Evolutionary conservation across 2,329 filamentous ascomycete genomes (phyloP), one percentile per base, ranked within the genome.

Genomic region (Fusarium continuum): DNA sequence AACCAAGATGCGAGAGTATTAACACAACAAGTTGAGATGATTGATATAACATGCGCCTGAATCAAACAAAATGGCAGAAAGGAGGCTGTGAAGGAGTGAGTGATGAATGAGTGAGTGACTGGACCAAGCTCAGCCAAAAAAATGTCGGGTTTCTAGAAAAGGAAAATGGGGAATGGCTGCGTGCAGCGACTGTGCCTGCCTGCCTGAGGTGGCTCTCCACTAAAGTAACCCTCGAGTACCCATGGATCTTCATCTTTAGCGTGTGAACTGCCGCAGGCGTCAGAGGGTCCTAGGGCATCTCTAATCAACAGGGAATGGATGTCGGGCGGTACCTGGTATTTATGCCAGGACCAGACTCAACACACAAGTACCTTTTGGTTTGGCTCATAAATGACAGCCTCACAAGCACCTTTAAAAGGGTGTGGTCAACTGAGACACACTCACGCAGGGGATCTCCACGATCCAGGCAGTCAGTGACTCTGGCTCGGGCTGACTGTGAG

Each of bases 261-360:
- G 62, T 51, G 17, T 40, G 44, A 65, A 65, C 61, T 65, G 61
- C 62, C 61, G 61, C 55, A 62, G 61, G 50, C 46, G 50, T 57
- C 46, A 57, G 61, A 65, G 46, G 61, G 55, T 44, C 59, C 59
- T 64, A 47, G 38, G 38, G 46, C 43, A 34, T 51, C 46, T 43
- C 44, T 40, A 32, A 40, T 22, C 10, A 25, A 47, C 55, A 54
- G 14, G 56, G 56, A 36, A 17, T 16, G 46, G 25, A 34, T 44
- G 26, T 31, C 32, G 25, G 35, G 45, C 46, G 38, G 43, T 46
- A 57, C 61, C 57, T 53, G 23, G 23, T 43, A 48, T 45, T 32
- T 64, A 19, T 46, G 61, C 40, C 45, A 36, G n/a, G 49, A 40
- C 49, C 26, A 62, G 50, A 47, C 61, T 61, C 56, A 50, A 51